These are phyloP conservation scores for Plantago ovata DNA, from an alignment of 257 asterid genomes.

Conservation along the genomic window DNA sequence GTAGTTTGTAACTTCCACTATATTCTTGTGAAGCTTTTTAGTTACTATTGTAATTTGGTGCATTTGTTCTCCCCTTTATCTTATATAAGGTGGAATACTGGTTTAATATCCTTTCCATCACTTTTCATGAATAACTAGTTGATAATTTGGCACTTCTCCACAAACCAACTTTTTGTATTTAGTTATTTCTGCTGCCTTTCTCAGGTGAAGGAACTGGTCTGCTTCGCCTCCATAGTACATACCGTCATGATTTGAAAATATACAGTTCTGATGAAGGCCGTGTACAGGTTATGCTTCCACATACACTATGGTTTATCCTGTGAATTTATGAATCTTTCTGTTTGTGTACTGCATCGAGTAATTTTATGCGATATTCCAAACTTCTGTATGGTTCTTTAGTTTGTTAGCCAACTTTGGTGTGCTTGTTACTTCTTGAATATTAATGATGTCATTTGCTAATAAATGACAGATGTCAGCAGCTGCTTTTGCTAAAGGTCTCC, in stretches of 20 bases:
- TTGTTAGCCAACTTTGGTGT: slow-evolving; percentile 8
- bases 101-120: background rate
- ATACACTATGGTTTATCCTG: slow-evolving; percentile 9
- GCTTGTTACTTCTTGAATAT: slow-evolving; percentile 13
- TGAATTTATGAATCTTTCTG: slow-evolving; percentile 7
- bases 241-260: slow-evolving; percentile 92
- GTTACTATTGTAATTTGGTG: slow-evolving; percentile 8
- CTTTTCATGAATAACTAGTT: slow-evolving; percentile 11
- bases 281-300: slow-evolving; percentile 67
- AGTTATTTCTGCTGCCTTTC: slow-evolving; percentile 18
- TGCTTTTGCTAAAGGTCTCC: slow-evolving; percentile 98
- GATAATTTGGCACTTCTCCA: slow-evolving; percentile 15
- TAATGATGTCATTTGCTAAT: slow-evolving; percentile 11
- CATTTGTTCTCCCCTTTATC: background rate
- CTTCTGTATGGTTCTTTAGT: slow-evolving; percentile 12
- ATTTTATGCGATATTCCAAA: slow-evolving; percentile 1
- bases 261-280: slow-evolving; percentile 99
- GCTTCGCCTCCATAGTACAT: slow-evolving; percentile 98
- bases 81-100: background rate
- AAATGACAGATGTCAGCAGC: slow-evolving; percentile 91
- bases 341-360: slow-evolving; percentile 11
- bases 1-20: background rate
- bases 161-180: slow-evolving; percentile 1
- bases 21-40: slow-evolving; percentile 8
- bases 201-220: slow-evolving; percentile 98